Conservation (phyloP, 345 rosid species). For the Zanthoxylum bungeanum region DNA sequence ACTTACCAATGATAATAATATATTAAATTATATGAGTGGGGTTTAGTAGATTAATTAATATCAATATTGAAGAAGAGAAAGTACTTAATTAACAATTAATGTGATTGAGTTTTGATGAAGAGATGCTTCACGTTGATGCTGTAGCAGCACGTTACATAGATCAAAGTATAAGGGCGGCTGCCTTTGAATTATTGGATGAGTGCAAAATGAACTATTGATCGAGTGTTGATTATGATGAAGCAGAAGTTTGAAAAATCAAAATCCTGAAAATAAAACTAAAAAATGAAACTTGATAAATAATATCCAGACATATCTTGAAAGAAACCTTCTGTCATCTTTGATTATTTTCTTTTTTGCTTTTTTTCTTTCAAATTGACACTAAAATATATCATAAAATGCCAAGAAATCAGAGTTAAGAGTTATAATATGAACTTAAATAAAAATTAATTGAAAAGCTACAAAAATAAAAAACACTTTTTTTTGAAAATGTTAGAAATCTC, state of each 20-base stretch:
- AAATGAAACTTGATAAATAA: not conserved
- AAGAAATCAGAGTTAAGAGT: not conserved
- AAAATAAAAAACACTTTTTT: no score
- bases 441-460: no score
- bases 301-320: not conserved
- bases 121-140: not conserved
- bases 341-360: not conserved
- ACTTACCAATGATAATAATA: not conserved
- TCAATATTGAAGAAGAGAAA: not conserved
- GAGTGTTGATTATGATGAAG: not conserved
- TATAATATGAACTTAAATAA: no score
- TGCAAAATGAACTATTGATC: not conserved
- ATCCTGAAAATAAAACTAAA: no score
- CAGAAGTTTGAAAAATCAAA: not conserved
- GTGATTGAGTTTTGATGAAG: not conserved
- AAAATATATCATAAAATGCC: not conserved
- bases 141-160: constrained; percentile 2
- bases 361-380: not conserved
- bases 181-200: not conserved
- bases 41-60: not conserved
- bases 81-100: no score
- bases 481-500: no score
- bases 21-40: not conserved
- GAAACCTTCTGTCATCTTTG: not conserved
- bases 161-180: not conserved